These are phyloP conservation scores for Cucurbita ficifolia DNA, from an alignment of 306 rosid genomes.

Conservation along the genomic window DNA sequence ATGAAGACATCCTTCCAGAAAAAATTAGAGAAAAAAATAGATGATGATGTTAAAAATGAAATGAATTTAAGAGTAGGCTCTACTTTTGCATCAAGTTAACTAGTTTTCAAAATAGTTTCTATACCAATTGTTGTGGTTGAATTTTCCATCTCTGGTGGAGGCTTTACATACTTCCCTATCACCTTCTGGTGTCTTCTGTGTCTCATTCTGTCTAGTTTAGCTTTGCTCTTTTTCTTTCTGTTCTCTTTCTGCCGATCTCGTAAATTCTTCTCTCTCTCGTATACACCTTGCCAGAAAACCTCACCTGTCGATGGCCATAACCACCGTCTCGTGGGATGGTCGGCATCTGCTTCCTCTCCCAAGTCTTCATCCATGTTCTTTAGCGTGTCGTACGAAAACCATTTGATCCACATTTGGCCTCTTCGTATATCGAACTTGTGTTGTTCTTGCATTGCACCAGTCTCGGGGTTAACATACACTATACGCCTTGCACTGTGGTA, in stretches of 20 bases:
- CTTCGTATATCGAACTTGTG: slow-evolving; percentile 57
- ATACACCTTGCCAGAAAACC: slow-evolving; percentile 80
- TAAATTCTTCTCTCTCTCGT: slow-evolving; percentile 55
- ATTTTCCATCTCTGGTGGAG: slow-evolving; percentile 43
- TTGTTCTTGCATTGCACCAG: slow-evolving; percentile 72
- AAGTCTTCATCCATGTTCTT: slow-evolving; percentile 95
- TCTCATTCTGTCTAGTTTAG: slow-evolving; percentile 54
- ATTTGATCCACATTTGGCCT: slow-evolving; percentile 77
- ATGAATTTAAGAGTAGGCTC: slow-evolving; percentile 7
- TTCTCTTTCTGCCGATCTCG: slow-evolving; percentile 60
- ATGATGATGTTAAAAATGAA: slow-evolving; percentile 5
- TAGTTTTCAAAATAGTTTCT: slow-evolving; percentile 6
- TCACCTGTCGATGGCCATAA: slow-evolving; percentile 95
- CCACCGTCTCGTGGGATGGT: slow-evolving; percentile 47
- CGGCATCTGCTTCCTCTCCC: slow-evolving; percentile 62
- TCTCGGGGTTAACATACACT: slow-evolving; percentile 64
- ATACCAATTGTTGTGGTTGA: slow-evolving; percentile 33
- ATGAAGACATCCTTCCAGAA: not conserved
- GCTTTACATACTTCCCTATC: slow-evolving; percentile 81
- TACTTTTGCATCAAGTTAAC: not conserved
- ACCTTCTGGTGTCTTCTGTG: slow-evolving; percentile 63
- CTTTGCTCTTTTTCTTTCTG: slow-evolving; percentile 69
- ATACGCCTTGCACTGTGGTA: slow-evolving; percentile 85
- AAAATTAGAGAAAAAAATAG: not conserved
- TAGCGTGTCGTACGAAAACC: slow-evolving; percentile 57